Evolutionary conservation across 2,329 filamentous ascomycete genomes (phyloP), one percentile per base, ranked within the genome.

Genomic region (Alternaria novae-zelandiae): DNA sequence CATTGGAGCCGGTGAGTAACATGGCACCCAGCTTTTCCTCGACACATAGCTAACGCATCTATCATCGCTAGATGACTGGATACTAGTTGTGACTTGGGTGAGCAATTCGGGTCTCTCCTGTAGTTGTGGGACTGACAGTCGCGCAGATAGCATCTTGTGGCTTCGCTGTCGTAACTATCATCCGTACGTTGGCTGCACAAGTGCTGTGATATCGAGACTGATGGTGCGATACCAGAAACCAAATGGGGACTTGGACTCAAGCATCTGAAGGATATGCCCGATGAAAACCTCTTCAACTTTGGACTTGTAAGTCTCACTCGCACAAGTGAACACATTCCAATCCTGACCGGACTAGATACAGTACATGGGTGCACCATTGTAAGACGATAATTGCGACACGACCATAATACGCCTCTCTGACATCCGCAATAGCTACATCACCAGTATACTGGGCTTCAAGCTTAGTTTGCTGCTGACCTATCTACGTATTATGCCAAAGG

Each of bases 341-440:
- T 21, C 25, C 61, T 68, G 21, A 68, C 17, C 3, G n/a, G 6
- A 43, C 8, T 36, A 69, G 66, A 30, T 69, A 6, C 67, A 69
- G 61, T 69, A 67, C 32, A 67, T 69, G 11, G 67, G 67, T 11
- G 67, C 67, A 21, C 67, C 67, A 32, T 69, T 67, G 64, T 69
- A 46, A 61, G 59, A n/a, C 9, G 5, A 20, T 7, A 12, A 17
- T 12, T n/a, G 13, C 51, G 7, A 44, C 10, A 3, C 11, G 4
- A 11, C 11, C 12, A 32, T 12, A 1, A n/a, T 26, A 13, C 12
- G 12, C 1, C 2, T 8, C 6, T 5, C 49, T 64, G n/a, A 66
- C 46, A 11, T 7, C 0, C 28, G 3, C 5, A 3, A 20, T 25
- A 69, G 67, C 58, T 69, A 69, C 47, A 69, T 69, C 6, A 60